Percentiles rank a stretch among this genome's conserved stretches.
These are phyloP conservation scores for Thielaviopsis populi DNA, from an alignment of 2,329 filamentous ascomycete genomes.

Conservation along the genomic window DNA sequence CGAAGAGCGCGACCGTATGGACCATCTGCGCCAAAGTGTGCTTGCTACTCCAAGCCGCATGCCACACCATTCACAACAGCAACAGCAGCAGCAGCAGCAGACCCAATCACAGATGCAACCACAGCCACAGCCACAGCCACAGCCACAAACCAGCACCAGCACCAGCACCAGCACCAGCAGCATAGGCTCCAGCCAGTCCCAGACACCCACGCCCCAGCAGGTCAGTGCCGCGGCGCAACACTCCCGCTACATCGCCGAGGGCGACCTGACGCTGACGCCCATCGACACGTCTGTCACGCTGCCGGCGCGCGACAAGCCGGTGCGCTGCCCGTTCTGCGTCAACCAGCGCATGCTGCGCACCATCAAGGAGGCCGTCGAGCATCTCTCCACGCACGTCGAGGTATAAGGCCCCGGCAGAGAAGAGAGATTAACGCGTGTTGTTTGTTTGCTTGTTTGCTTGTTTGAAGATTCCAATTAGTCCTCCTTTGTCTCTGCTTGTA, in stretches of 20 bases:
- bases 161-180: neutral
- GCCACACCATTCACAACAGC: neutral
- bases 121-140: neutral
- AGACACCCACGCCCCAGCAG: slow-evolving; percentile 12
- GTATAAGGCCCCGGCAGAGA: slow-evolving; percentile 29
- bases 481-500: too few relatives aligned
- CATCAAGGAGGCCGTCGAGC: slow-evolving; percentile 47
- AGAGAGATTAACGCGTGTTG: too few relatives aligned
- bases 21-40: slow-evolving; percentile 24
- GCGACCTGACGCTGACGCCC: slow-evolving; percentile 38
- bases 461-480: too few relatives aligned
- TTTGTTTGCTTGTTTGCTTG: too few relatives aligned
- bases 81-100: neutral
- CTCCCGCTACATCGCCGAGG: slow-evolving; percentile 18
- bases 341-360: slow-evolving; percentile 46
- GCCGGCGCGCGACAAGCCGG: slow-evolving; percentile 32
- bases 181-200: neutral
- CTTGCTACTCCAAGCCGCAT: slow-evolving; percentile 18
- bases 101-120: neutral
- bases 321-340: slow-evolving; percentile 46
- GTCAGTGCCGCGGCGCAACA: slow-evolving; percentile 19
- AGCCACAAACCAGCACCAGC: neutral
- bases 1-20: slow-evolving; percentile 36
- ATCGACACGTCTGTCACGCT: slow-evolving; percentile 36
- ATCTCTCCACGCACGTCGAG: slow-evolving; percentile 46